Base-by-base conservation (phyloP, 768 basidiomycete genomes). In the Leccinum barrowsii region DNA sequence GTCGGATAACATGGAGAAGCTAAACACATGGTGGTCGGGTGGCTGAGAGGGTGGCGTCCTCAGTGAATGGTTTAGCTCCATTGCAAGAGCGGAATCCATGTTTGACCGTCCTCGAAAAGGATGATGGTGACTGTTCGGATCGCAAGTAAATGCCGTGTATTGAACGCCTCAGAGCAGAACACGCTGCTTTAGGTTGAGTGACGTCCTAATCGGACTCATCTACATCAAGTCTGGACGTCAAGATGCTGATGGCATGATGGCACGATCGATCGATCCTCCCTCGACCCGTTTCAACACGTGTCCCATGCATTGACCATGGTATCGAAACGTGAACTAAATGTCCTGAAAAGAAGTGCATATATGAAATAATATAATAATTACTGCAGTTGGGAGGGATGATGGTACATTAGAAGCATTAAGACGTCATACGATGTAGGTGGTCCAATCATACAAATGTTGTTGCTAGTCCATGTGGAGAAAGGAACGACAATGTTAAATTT, bases 291-390 rank as follows among this genome's bases (percentile, higher is more conserved):
- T 19, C 7, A 21, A 47, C 46, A 22, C 46, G 46, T 47, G 12
- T 15, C 21, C 7, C 32, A 32, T 32, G 32, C 32, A 46, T 12
- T 21, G 44, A 46, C 11, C 37, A 40, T 46, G 40, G 40, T 26
- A 59, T 59, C 42, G 49, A 34, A 59, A 35, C 32, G 35, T 59
- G 49, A 40, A 44, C 7, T 28, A 22, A 21, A 37, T 34, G 37
- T 50, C 35, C 10, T 17, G 21, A 32, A 17, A 40, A 40, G 13
- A 35, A 62, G 24, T 63, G 37, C 26, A 52, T 2, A 12, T 11
- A 15, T 35, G 44, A 54, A 44, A 51, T 62, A 35, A 51, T 63
- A 59, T 46, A 58, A 58, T 59, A 63, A 46, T 47, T 34, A 59
- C 42, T 53, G 21, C 28, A 5, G 24, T 46, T 46, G 7, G 2